Evolutionary conservation across 208 protist genomes (phyloP), one percentile per base, ranked within the genome.

Genomic region (Trypanosoma theileri): DNA sequence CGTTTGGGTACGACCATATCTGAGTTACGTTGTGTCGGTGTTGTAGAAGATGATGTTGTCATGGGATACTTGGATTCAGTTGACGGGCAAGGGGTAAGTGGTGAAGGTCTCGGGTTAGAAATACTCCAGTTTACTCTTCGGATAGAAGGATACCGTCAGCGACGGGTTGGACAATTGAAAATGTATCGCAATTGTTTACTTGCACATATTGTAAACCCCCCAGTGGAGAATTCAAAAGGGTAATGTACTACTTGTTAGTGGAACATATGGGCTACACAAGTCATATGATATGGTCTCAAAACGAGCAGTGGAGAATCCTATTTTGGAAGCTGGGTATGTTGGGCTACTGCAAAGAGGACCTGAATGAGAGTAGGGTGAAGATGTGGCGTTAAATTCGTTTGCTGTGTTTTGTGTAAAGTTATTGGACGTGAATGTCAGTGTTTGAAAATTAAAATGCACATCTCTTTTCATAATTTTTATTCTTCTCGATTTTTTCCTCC

Each of bases 221-320:
- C 50, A 60, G 26, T 46, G 48, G 22, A 42, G 35, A n/a, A 73
- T 87, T 17, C 14, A 50, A 35, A 81, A 77, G 12, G 88, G 85
- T 16, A 83, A 94, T 70, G 53, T 91, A 9, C 50, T 94, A 41
- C 67, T 72, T 3, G 75, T 94, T 24, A 68, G 78, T 28, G 88
- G 88, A 21, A 78, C 82, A 61, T 94, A 94, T 73, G 79, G 66
- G 1, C 56, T 87, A 22, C 88, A 94, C 72, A 72, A 59, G 22
- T 88, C 72, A 58, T 89, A 80, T 74, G 88, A 94, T 75, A 66
- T 89, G 67, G 63, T 91, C 13, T 88, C 88, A 21, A 94, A 90
- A 71, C 74, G 75, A 59, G 60, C 66, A 6, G 66, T 86, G 9
- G 88, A 94, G 66, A 89, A 91, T 59, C 61, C 72, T 17, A 79